phyloP scores from a whole-genome alignment of 768 basidiomycete species.

The Termitomyces sp. region DNA sequence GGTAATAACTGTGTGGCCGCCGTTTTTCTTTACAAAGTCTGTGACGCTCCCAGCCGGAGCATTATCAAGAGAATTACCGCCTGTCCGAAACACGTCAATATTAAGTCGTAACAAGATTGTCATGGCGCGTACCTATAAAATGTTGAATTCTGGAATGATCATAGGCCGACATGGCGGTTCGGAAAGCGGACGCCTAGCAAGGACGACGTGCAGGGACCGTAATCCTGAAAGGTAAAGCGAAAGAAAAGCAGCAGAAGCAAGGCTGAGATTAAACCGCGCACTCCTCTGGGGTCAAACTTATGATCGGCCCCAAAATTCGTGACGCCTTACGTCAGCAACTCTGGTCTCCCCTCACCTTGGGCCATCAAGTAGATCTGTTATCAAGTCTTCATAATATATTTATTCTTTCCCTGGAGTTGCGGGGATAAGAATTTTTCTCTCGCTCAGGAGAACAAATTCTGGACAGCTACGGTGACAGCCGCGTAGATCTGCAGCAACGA shows the following conservation, averaged over 20 bases:
- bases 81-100: slow-evolving; percentile 35
- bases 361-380: too few species aligned
- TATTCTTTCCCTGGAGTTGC: not conserved
- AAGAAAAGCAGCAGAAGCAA: slow-evolving; percentile 6
- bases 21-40: slow-evolving; percentile 87
- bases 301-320: slow-evolving; percentile 40
- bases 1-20: slow-evolving; percentile 97
- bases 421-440: too few species aligned
- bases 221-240: slow-evolving; percentile 3
- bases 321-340: slow-evolving; percentile 18
- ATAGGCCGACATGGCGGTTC: slow-evolving; percentile 39
- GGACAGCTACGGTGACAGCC: not conserved
- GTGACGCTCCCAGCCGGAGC: slow-evolving; percentile 74
- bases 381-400: not conserved
- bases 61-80: slow-evolving; percentile 87
- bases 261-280: slow-evolving; percentile 8
- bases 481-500: not conserved
- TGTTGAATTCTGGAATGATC: slow-evolving; percentile 53
- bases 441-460: not conserved
- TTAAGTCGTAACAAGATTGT: slow-evolving; percentile 8
- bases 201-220: slow-evolving; percentile 10
- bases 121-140: slow-evolving; percentile 38
- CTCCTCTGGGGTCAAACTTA: slow-evolving; percentile 32
- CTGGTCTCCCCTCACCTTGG: not conserved
- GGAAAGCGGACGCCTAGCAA: slow-evolving; percentile 11